A percentile compares a stretch with the other conserved stretches of the same genome.
Evolutionary conservation across 108 stramenopile species (phyloP).

Genomic region (Discostella pseudostelligera): DNA sequence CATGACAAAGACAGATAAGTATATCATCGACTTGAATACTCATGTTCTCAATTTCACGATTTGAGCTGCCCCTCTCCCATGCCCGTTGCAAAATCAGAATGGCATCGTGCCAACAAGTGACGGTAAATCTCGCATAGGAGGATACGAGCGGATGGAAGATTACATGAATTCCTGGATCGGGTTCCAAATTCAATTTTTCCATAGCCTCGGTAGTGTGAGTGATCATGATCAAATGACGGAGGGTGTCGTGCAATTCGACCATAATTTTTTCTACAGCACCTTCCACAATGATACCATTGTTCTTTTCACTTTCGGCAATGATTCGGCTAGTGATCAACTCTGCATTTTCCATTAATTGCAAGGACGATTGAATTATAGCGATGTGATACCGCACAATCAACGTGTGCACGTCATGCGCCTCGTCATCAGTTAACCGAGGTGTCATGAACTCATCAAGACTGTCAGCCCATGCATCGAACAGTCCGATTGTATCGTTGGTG

Average conservation of each 20-base stretch:
- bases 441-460: constrained; percentile 25
- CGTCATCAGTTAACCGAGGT: constrained; percentile 26
- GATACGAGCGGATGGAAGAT: constrained; percentile 37
- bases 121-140: constrained; percentile 19
- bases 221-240: constrained; percentile 20
- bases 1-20: constrained; percentile 27
- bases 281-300: constrained; percentile 10
- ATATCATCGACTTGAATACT: constrained; percentile 30
- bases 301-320: constrained; percentile 14
- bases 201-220: constrained; percentile 31
- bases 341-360: constrained; percentile 21
- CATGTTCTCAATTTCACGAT: constrained; percentile 7
- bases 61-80: constrained; percentile 19
- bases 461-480: constrained; percentile 30
- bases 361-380: constrained; percentile 23
- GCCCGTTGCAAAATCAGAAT: constrained; percentile 7
- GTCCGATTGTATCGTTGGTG: neutral
- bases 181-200: constrained; percentile 30
- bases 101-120: constrained; percentile 24
- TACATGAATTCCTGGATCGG: constrained; percentile 21
- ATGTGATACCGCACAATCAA: constrained; percentile 36
- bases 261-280: constrained; percentile 4
- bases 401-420: constrained; percentile 17
- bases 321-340: constrained; percentile 7
- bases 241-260: constrained; percentile 12